Evolutionary conservation across 345 rosid species (phyloP).

Genomic region (Hevea brasiliensis): DNA sequence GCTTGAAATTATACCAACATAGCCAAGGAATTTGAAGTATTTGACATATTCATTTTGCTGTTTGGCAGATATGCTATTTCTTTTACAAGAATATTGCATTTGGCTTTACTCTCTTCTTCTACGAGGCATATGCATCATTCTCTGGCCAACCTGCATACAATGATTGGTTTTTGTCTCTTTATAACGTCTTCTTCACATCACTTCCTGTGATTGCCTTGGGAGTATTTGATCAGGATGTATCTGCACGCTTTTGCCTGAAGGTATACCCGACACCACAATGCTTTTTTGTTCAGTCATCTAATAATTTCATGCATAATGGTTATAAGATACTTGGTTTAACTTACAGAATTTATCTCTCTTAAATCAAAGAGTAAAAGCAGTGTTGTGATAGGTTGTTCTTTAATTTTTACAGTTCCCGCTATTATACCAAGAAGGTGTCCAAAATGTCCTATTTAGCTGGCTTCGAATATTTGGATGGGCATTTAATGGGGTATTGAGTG

Average conservation of each 20-base stretch:
- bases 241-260: constrained; percentile 65
- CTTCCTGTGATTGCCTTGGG: constrained; percentile 95
- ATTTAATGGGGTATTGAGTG: constrained; percentile 59
- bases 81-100: constrained; percentile 96
- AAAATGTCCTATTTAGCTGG: constrained; percentile 89
- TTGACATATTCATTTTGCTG: constrained; percentile 15
- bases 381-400: constrained; percentile 4
- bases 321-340: neutral
- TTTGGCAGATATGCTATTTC: constrained; percentile 87
- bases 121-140: constrained; percentile 81
- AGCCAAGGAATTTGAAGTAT: constrained; percentile 9
- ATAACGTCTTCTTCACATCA: constrained; percentile 92
- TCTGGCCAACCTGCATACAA: constrained; percentile 85
- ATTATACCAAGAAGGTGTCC: constrained; percentile 95
- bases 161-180: constrained; percentile 84
- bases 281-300: neutral
- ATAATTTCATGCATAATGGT: too few relatives aligned
- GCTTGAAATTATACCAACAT: neutral
- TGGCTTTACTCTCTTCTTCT: constrained; percentile 88
- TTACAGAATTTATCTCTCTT: neutral
- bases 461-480: constrained; percentile 75
- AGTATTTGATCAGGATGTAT: constrained; percentile 91
- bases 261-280: constrained; percentile 26
- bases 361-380: neutral
- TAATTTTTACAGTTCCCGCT: constrained; percentile 71